phyloP scores from a whole-genome alignment of 805 yeast species.

The Wickerhamomyces chaumierensis region DNA sequence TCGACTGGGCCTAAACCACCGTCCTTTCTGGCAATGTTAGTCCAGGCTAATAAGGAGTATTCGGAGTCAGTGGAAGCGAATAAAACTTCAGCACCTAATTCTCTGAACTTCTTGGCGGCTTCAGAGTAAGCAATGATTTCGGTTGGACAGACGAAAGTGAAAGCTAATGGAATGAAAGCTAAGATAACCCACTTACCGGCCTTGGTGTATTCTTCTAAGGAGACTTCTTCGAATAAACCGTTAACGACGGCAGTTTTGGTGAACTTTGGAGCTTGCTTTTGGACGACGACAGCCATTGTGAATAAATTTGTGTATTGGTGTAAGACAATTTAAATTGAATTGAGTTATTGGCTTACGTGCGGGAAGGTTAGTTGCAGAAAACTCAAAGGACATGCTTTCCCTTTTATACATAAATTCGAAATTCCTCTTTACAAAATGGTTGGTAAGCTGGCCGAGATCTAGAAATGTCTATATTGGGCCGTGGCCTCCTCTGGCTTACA shows the following conservation, averaged over 20 bases:
- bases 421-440: not conserved
- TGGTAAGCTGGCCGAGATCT: not conserved
- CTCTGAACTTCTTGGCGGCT: constrained; percentile 82
- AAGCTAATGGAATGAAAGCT: constrained; percentile 97
- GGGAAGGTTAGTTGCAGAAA: not conserved
- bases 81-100: constrained; percentile 76
- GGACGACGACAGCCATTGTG: constrained; percentile 80
- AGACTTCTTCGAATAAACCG: constrained; percentile 91
- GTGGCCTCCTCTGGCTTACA: too few species aligned
- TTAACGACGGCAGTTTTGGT: constrained; percentile 95
- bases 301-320: not conserved
- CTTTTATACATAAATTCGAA: not conserved
- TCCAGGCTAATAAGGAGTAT: constrained; percentile 96
- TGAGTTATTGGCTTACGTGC: not conserved
- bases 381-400: not conserved
- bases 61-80: constrained; percentile 98
- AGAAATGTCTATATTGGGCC: not conserved
- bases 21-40: constrained; percentile 89
- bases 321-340: not conserved
- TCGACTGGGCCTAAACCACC: constrained; percentile 96
- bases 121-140: constrained; percentile 98
- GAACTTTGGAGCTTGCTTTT: constrained; percentile 94
- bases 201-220: constrained; percentile 71
- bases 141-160: constrained; percentile 99
- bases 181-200: constrained; percentile 96